Evolutionary conservation across 1,139 yeast species (phyloP), one percentile per base, ranked within the genome.

Genomic region (Pichia norvegensis): DNA sequence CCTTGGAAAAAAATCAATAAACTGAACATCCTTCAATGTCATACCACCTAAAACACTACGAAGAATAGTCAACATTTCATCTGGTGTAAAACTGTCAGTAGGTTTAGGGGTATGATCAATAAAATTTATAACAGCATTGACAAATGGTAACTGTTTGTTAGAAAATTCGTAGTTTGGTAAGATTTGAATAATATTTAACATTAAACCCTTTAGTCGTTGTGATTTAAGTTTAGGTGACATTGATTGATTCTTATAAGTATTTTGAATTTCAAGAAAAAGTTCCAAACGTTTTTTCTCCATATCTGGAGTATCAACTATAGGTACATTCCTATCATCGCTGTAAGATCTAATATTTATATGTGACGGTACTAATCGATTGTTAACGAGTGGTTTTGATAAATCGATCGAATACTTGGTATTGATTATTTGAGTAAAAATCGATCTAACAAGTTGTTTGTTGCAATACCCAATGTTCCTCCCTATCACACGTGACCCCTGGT

Each of bases 1-100:
- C 19, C 59, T 46, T 4, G 67, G 66, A 40, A 63, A 61, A 49
- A 61, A 63, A 42, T 58, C 59, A 38, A 61, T 46, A 36, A 50
- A 51, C 29, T 44, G 50, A 6, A 62, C 64, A 38, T 60, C 61
- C 14, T 56, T 52, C 13, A 55, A 36, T 1, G 59, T 54, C 59
- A 63, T 53, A 8, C 59, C 62, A 19, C 58, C 54, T 6, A 59
- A 36, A 5, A 55, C 56, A 31, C 57, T 53, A 36, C 49, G 47
- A 29, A 61, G 43, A 10, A 58, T 38, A 6, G 45, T 23, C 8
- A 59, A 38, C 55, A 59, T 54, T 47, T 62, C 63, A 6, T 46
- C 46, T 1, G 54, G 36, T 6, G 48, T 47, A 33, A 61, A 55
- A 7, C 51, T 49, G 33, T 56, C 59, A n/a, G 49, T 27, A 9